A percentile compares a stretch with the other conserved stretches of the same genome.
phyloP scores from a whole-genome alignment of 441 rosid species.

The Pelargonium hybrid region DNA sequence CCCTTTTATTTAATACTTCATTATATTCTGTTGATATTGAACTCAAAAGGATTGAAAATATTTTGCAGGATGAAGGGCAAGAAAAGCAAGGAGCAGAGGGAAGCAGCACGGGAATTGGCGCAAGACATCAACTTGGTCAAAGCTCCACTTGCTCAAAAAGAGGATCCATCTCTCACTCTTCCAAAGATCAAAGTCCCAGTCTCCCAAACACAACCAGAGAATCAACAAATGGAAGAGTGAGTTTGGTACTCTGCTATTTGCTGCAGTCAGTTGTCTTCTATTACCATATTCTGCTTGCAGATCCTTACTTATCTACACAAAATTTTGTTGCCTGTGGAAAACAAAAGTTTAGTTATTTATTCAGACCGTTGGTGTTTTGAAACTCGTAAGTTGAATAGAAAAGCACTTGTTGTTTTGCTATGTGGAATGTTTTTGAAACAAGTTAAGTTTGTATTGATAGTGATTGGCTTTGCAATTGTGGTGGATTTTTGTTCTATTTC shows the following conservation, averaged over 20 bases:
- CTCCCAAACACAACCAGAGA: conserved; percentile 28
- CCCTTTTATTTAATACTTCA: not conserved
- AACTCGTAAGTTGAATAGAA: not conserved
- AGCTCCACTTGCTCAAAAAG: conserved; percentile 35
- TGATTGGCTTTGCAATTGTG: not conserved
- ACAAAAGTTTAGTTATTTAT: not conserved
- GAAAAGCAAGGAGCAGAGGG: conserved; percentile 28
- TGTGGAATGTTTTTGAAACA: not conserved
- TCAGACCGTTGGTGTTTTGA: not conserved
- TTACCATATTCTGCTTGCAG: not conserved
- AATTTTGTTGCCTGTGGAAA: not conserved
- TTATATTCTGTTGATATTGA: not conserved
- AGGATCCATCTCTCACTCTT: conserved; percentile 30
- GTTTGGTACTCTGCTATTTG: not conserved
- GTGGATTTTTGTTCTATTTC: not conserved
- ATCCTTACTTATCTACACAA: not conserved
- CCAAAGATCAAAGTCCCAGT: conserved; percentile 54
- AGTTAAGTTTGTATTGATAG: not conserved
- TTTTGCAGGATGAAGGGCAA: conserved; percentile 44
- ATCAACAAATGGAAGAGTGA: conserved; percentile 69
- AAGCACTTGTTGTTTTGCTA: not conserved
- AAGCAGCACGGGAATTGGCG: conserved; percentile 33
- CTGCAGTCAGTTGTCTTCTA: not conserved
- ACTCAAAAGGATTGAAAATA: not conserved
- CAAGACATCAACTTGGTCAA: conserved; percentile 39